Percentiles rank a stretch among this genome's conserved stretches.
Evolutionary conservation across 768 basidiomycete species (phyloP).

Genomic region (Lepiota venenata): DNA sequence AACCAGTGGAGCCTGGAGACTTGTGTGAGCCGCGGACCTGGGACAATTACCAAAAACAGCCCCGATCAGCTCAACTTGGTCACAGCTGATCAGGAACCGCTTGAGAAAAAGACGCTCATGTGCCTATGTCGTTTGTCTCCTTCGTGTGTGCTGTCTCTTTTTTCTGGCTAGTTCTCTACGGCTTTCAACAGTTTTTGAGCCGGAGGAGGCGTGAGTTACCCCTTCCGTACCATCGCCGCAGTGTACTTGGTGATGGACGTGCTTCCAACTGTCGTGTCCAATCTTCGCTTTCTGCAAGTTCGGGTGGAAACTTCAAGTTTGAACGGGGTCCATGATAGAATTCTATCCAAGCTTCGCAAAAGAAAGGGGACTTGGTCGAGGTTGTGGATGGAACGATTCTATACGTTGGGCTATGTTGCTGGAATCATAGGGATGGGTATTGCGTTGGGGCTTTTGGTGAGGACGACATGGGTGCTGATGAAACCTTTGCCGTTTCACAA

Average conservation of each 20-base stretch:
- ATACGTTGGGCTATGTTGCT: conserved; percentile 1
- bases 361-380: not conserved
- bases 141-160: not conserved
- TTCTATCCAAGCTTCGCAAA: not conserved
- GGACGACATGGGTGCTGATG: conserved; percentile 6
- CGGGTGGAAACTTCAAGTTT: conserved; percentile 5
- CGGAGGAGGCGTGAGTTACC: not conserved
- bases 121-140: conserved; percentile 4
- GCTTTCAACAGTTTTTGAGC: not conserved
- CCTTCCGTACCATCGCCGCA: not conserved
- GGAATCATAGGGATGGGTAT: conserved; percentile 4
- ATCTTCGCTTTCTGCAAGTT: conserved; percentile 1
- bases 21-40: too few relatives aligned
- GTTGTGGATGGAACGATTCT: conserved; percentile 6
- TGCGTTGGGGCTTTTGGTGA: not conserved
- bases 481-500: not conserved
- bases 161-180: conserved; percentile 7
- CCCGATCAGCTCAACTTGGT: too few relatives aligned
- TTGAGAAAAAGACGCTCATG: too few relatives aligned
- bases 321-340: conserved; percentile 1
- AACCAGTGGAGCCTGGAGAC: too few relatives aligned
- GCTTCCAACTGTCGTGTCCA: not conserved
- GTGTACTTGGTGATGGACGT: not conserved
- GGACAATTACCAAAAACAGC: too few relatives aligned
- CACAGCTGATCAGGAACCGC: too few relatives aligned